Base-by-base conservation (phyloP, 1,139 yeast genomes). In the Candida smagusa region DNA sequence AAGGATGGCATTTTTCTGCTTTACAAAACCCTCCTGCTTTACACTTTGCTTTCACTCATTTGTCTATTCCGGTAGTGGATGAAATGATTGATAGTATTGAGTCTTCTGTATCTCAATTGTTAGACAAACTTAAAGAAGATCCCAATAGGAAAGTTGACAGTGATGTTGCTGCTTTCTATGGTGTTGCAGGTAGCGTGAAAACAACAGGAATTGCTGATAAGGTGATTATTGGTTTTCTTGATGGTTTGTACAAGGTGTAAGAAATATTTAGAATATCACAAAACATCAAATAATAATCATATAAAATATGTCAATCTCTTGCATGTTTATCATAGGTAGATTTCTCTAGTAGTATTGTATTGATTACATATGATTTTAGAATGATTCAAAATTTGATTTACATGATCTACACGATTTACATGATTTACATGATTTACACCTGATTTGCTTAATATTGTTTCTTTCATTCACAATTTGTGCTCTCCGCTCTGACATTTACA, bases 1-100 rank as follows among this genome's bases (percentile, higher is more conserved):
- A 72, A 40, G 97, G 97, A 2, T 92, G 97, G 97, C 97, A 90
- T 61, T 72, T 89, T 50, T 79, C 85, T 37, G 74, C 96, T 0
- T 68, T 92, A 44, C 98, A 92, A 61, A 76, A 77, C 40, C 98
- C 98, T 2, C 76, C 96, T 0, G 96, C 97, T 0, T 64, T 92
- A 35, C 98, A 92, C 58, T 71, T 92, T 55, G 97, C 97, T 0
- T 74, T 87, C 30, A 92, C 98, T 0, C 70, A 74, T 41, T 73
- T 88, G 31, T 79, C 95, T 1, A 77, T 77, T 2, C 68, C 76
- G 0, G 79, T 79, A 0, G 74, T 83, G 25, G 84, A 79, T 40
- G 81, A 78, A 26, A 71, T 92, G 48, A 63, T 85, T 23, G 48
- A 52, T 0, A 87, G 79, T 42, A 64, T 92, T 38, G 69, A 72